A percentile compares a stretch with the other conserved stretches of the same genome.
phyloP scores from a whole-genome alignment of 331 rosid genomes.

The Rosa hybrid region DNA sequence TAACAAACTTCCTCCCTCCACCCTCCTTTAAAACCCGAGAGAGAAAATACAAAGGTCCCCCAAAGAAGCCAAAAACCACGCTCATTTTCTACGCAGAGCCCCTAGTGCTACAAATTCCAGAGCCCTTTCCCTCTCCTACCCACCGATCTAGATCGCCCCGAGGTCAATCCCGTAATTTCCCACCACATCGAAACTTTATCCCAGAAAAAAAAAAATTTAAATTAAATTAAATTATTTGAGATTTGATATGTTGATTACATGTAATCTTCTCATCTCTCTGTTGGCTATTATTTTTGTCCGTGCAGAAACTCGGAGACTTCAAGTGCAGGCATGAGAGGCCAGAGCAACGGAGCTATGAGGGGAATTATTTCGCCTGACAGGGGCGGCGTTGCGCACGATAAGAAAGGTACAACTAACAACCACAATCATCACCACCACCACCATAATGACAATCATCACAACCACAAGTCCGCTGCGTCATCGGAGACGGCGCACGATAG shows the following conservation, averaged over 20 bases:
- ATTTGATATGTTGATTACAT: slow-evolving; percentile 9
- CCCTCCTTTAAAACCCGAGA: slow-evolving; percentile 28
- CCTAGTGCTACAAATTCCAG: slow-evolving; percentile 10
- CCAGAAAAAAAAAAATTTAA: neutral
- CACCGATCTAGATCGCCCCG: slow-evolving; percentile 43
- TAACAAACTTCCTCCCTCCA: slow-evolving; percentile 21
- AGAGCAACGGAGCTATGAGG: slow-evolving; percentile 67
- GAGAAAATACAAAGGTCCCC: slow-evolving; percentile 10
- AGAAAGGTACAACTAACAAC: slow-evolving; percentile 42
- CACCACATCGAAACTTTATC: neutral
- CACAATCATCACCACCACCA: slow-evolving; percentile 36
- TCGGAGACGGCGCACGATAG: slow-evolving; percentile 94
- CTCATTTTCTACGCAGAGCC: slow-evolving; percentile 43
- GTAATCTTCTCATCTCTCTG: neutral
- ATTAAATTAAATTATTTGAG: neutral
- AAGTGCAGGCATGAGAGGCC: slow-evolving; percentile 77
- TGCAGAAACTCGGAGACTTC: slow-evolving; percentile 74
- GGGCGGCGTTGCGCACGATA: slow-evolving; percentile 74
- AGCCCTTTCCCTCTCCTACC: slow-evolving; percentile 16
- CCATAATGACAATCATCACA: slow-evolving; percentile 36
- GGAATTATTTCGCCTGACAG: slow-evolving; percentile 87
- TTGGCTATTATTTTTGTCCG: slow-evolving; percentile 4
- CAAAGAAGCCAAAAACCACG: slow-evolving; percentile 38
- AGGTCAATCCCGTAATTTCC: slow-evolving; percentile 70
- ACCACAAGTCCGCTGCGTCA: slow-evolving; percentile 70